Conservation (phyloP, 78 protist species). For the Planoprotostelium fungivorum region DNA sequence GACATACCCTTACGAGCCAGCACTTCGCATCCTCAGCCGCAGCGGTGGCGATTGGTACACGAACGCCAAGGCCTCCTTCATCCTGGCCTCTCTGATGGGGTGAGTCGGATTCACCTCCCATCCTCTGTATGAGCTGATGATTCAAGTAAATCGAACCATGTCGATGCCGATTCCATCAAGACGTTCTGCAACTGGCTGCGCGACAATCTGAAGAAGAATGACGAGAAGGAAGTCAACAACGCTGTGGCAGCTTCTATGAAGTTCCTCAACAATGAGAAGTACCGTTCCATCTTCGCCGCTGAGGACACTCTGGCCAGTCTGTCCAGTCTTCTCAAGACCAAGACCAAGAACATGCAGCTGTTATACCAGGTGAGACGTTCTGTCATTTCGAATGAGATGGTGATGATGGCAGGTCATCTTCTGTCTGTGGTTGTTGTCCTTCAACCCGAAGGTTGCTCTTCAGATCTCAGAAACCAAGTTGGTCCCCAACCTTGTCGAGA, state of each 20-base stretch:
- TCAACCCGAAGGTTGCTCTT: constrained; percentile 27
- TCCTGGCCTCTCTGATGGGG: constrained; percentile 47
- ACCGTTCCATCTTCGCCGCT: not conserved
- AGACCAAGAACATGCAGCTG: not conserved
- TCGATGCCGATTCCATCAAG: constrained; percentile 32
- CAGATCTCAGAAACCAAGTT: constrained; percentile 13
- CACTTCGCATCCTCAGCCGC: constrained; percentile 27
- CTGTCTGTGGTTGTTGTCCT: constrained; percentile 77
- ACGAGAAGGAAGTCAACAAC: not conserved
- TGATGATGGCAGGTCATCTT: constrained; percentile 53
- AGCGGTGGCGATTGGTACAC: constrained; percentile 43
- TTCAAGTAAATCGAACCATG: not conserved
- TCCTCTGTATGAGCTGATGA: constrained; percentile 4
- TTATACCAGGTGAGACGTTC: not conserved
- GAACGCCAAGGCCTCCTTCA: constrained; percentile 21
- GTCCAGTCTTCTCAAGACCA: not conserved
- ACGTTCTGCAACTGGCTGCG: constrained; percentile 20
- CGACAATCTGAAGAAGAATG: not conserved
- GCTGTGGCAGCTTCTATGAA: not conserved
- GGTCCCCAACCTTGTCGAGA: constrained; percentile 28
- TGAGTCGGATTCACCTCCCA: not conserved
- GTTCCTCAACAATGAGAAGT: not conserved
- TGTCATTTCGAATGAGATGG: constrained; percentile 26
- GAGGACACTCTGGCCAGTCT: not conserved
- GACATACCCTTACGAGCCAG: constrained; percentile 32